Evolutionary conservation across 495 filamentous ascomycete species (phyloP).

Genomic region (Penicillium bialowiezense): DNA sequence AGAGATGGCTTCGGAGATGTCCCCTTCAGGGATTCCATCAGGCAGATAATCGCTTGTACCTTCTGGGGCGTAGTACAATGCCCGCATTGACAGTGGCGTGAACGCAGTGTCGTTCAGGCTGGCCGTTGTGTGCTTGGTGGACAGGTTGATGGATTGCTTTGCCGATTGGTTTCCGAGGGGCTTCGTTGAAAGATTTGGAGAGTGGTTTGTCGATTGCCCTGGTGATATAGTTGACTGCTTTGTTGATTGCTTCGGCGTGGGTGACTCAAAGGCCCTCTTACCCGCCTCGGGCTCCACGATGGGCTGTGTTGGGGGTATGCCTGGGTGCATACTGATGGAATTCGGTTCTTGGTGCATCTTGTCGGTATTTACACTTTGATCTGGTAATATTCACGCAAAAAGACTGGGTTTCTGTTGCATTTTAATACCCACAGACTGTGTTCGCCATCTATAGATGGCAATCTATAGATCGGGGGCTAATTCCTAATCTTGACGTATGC

Average conservation of each 20-base stretch:
- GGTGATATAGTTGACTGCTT: neutral
- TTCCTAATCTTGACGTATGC: constrained; percentile 23
- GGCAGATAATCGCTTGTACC: constrained; percentile 5
- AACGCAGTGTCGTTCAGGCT: constrained; percentile 33
- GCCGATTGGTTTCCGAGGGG: neutral
- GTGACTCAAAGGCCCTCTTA: neutral
- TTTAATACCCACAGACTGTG: neutral
- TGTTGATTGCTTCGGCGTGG: neutral
- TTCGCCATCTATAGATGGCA: neutral
- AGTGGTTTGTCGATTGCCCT: no score
- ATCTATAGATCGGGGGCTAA: constrained; percentile 5
- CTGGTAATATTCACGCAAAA: no score
- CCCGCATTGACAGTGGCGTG: constrained; percentile 38
- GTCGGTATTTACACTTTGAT: no score
- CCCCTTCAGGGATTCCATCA: constrained; percentile 1
- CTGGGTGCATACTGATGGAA: neutral
- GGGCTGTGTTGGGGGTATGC: constrained; percentile 5
- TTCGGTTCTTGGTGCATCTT: constrained; percentile 2
- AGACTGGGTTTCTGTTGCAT: neutral
- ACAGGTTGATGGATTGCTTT: constrained; percentile 14
- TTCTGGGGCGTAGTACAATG: constrained; percentile 35
- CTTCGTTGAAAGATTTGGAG: neutral
- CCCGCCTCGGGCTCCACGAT: neutral
- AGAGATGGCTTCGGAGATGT: neutral
- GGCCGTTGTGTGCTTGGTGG: constrained; percentile 24